phyloP scores from a whole-genome alignment of 345 rosid species.

The Gossypium mustelinum region DNA sequence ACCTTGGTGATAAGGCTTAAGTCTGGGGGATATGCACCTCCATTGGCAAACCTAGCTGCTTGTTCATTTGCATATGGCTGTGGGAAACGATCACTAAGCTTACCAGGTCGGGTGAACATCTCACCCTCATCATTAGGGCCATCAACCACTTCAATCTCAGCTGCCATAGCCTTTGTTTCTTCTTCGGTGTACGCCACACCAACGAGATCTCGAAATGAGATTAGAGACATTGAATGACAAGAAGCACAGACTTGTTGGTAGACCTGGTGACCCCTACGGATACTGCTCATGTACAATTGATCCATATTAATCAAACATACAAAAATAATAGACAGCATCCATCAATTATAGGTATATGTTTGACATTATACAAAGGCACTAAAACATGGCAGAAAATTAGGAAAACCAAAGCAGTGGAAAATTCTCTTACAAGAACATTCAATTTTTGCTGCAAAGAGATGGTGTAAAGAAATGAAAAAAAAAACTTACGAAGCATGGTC shows the following conservation, averaged over 20 bases:
- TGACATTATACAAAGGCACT: not conserved
- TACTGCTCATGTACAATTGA: constrained; percentile 38
- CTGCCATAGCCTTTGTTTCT: constrained; percentile 96
- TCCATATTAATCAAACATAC: not conserved
- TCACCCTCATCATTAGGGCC: constrained; percentile 99
- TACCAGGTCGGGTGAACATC: constrained; percentile 96
- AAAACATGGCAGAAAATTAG: not conserved
- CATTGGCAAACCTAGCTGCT: constrained; percentile 99
- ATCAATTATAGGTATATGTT: not conserved
- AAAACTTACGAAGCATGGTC: constrained; percentile 95
- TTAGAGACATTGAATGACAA: constrained; percentile 95
- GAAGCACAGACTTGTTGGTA: constrained; percentile 97
- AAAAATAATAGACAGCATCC: not conserved
- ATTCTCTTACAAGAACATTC: not conserved
- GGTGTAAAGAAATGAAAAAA: not conserved
- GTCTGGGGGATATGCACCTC: constrained; percentile 99
- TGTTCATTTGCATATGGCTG: constrained; percentile 83
- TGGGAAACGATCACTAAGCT: constrained; percentile 95
- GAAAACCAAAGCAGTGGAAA: not conserved
- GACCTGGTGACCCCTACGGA: constrained; percentile 99
- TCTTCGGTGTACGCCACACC: constrained; percentile 99
- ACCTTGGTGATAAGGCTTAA: constrained; percentile 97
- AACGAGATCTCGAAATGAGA: constrained; percentile 86
- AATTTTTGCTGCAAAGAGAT: not conserved
- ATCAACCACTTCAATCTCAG: constrained; percentile 95